Evolutionary conservation across 208 protist genomes (phyloP).

Genomic region (Acanthamoeba lenticulata): DNA sequence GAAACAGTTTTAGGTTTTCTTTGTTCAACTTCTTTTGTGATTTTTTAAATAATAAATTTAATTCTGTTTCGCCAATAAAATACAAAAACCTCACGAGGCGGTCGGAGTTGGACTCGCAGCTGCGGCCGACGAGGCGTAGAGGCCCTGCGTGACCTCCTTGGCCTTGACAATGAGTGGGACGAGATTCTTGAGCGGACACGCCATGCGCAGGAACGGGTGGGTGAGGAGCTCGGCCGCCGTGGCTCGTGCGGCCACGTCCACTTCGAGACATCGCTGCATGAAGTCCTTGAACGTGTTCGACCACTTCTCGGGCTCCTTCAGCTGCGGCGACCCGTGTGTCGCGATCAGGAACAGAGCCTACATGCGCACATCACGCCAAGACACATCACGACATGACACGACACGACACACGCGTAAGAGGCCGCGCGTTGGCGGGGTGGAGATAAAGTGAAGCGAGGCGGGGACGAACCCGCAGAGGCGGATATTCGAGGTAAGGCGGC

Average conservation of each 20-base stretch:
- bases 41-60: no score
- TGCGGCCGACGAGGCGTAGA: neutral
- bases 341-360: constrained; percentile 67
- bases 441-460: neutral
- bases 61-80: no score
- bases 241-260: neutral
- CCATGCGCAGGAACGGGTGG: constrained; percentile 19
- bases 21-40: no score
- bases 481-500: constrained; percentile 73
- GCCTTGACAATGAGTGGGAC: constrained; percentile 17
- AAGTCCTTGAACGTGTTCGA: constrained; percentile 59
- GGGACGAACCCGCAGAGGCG: constrained; percentile 40
- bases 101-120: no score
- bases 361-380: neutral
- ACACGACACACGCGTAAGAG: no score
- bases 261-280: constrained; percentile 21
- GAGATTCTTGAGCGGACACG: constrained; percentile 35
- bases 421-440: no score
- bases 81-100: no score
- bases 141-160: constrained; percentile 31
- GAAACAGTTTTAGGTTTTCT: no score
- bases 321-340: constrained; percentile 48
- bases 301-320: constrained; percentile 66
- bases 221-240: constrained; percentile 60
- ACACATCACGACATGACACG: neutral